These are phyloP conservation scores for Rhizopogon vesiculosus DNA, from an alignment of 768 basidiomycete genomes.

Conservation along the genomic window DNA sequence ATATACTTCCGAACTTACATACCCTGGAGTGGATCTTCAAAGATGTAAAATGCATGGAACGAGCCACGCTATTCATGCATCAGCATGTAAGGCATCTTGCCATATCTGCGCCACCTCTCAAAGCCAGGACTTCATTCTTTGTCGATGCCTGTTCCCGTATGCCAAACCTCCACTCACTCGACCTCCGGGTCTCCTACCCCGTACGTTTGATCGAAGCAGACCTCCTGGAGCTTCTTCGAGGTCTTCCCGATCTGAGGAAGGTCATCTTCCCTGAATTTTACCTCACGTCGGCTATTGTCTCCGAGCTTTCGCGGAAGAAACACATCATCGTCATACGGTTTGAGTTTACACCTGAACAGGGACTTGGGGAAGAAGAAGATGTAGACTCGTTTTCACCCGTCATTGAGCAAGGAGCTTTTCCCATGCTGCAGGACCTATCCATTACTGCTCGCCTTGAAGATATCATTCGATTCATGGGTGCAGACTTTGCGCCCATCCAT, in stretches of 20 bases:
- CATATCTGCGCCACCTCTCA: constrained; percentile 23
- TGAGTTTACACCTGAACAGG: constrained; percentile 43
- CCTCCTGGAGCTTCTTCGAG: constrained; percentile 34
- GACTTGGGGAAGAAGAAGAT: constrained; percentile 41
- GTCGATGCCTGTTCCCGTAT: constrained; percentile 42
- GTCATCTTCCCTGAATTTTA: constrained; percentile 49
- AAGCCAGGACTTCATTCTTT: constrained; percentile 18
- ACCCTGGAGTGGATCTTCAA: constrained; percentile 42
- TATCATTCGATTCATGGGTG: constrained; percentile 39
- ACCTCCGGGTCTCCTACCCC: constrained; percentile 39
- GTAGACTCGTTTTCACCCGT: constrained; percentile 39
- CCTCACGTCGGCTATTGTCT: constrained; percentile 41
- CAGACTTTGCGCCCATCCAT: constrained; percentile 41
- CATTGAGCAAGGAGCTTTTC: constrained; percentile 46
- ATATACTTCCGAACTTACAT: constrained; percentile 52
- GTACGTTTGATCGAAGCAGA: constrained; percentile 37
- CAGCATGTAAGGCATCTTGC: constrained; percentile 37
- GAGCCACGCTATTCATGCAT: constrained; percentile 57
- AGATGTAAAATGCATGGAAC: constrained; percentile 21
- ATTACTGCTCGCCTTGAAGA: constrained; percentile 42
- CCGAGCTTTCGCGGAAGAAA: constrained; percentile 38
- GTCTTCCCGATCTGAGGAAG: constrained; percentile 40
- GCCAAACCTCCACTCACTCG: constrained; percentile 43
- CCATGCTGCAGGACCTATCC: constrained; percentile 47
- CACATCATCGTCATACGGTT: constrained; percentile 47